Percentiles rank a stretch among this genome's conserved stretches.
phyloP scores from a whole-genome alignment of 345 rosid species.

The Dovyalis caffra region DNA sequence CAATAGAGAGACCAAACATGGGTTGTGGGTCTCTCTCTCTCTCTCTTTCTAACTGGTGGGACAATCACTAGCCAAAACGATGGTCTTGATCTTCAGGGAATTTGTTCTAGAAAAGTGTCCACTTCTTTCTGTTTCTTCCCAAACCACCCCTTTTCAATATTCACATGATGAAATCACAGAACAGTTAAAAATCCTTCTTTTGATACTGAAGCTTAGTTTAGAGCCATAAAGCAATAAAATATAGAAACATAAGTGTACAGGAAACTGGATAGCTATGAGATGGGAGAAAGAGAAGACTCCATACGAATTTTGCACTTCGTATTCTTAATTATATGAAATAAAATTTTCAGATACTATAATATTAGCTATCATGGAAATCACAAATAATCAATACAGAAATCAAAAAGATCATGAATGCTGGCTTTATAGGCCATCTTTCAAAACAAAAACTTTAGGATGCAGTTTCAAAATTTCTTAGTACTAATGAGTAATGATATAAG shows the following conservation, averaged over 20 bases:
- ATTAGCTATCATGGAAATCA: neutral
- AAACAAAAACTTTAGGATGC: too few relatives aligned
- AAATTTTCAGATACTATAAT: neutral
- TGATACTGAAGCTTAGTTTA: neutral
- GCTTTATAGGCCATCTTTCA: neutral
- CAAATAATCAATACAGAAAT: neutral
- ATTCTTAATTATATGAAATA: neutral
- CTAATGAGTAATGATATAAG: too few relatives aligned
- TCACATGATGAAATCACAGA: constrained; percentile 18
- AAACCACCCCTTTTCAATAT: neutral
- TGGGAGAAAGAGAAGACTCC: neutral
- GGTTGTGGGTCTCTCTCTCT: constrained; percentile 24
- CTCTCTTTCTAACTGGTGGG: constrained; percentile 6
- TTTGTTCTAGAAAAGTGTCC: constrained; percentile 32
- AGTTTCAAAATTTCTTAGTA: too few relatives aligned
- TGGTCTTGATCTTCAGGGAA: constrained; percentile 23
- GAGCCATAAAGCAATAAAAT: constrained; percentile 3
- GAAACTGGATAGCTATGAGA: constrained; percentile 1
- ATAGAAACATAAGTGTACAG: constrained; percentile 12
- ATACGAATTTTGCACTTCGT: neutral
- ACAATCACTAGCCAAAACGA: constrained; percentile 8
- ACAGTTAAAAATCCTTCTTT: constrained; percentile 8
- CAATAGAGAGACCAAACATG: constrained; percentile 27
- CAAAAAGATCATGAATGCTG: neutral
- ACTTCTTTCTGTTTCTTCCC: constrained; percentile 37